Conservation (phyloP, 164 flowering plant species). For the Brasenia schreberi region DNA sequence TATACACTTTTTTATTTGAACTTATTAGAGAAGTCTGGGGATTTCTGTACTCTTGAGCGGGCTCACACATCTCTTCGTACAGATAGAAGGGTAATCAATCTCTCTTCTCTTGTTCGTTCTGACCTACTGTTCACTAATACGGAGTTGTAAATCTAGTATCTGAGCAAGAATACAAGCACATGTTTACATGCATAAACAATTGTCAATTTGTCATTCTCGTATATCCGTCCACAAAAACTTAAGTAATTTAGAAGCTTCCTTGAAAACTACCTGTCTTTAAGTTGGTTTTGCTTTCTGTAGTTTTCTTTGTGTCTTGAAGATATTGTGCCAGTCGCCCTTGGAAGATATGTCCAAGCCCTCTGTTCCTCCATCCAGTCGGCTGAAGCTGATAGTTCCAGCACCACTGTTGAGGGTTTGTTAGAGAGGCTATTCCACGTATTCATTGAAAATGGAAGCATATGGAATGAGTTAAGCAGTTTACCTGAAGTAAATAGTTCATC, state of each 20-base stretch:
- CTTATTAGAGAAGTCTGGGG: constrained; percentile 75
- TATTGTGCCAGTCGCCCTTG: constrained; percentile 88
- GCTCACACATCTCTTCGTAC: constrained; percentile 70
- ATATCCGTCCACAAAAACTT: neutral
- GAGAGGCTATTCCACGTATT: constrained; percentile 80
- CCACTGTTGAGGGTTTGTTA: constrained; percentile 33
- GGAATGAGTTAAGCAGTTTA: constrained; percentile 68
- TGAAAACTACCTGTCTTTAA: neutral
- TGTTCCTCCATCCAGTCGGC: constrained; percentile 37
- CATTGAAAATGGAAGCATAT: constrained; percentile 74
- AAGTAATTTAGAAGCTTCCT: too few species aligned
- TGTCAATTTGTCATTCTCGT: too few species aligned
- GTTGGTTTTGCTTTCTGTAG: constrained; percentile 25
- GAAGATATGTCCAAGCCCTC: constrained; percentile 60
- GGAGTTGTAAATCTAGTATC: neutral
- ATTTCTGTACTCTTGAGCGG: constrained; percentile 71
- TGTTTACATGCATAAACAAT: too few species aligned
- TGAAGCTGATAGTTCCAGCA: constrained; percentile 22
- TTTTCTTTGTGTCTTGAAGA: constrained; percentile 96
- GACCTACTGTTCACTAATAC: too few species aligned
- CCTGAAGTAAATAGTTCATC: constrained; percentile 41
- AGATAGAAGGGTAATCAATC: constrained; percentile 65
- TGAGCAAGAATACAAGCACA: neutral
- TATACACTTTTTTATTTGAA: constrained; percentile 69
- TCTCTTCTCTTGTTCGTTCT: neutral